Base-by-base conservation (phyloP, 495 filamentous ascomycete genomes). In the Annulohypoxylon maeteangense region DNA sequence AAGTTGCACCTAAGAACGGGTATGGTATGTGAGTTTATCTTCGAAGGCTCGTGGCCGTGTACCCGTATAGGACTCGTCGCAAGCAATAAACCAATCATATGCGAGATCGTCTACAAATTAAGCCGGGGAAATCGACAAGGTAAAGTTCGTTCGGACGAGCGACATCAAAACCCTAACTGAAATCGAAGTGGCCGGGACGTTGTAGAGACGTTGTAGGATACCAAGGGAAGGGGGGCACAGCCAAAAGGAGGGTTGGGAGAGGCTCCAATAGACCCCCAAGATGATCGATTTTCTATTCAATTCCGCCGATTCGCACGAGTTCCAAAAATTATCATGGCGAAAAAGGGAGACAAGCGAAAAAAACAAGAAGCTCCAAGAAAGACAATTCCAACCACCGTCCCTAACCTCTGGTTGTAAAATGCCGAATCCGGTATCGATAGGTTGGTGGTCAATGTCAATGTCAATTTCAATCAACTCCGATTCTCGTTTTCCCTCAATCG, bases 131-230 rank as follows among this genome's bases (percentile, higher is more conserved):
- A 44, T 22, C 18, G 20, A 60, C 32, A 40, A 38, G 51, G 6
- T 47, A 73, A 66, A 34, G 42, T 73, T 68, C 42, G 31, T 63
- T 72, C 65, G 65, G 55, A 38, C 29, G 34, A 57, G 60, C 32
- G 29, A 42, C 20, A 51, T 45, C 32, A 45, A 62, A 72, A 65
- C 70, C 59, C 68, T 65, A 59, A 55, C 25, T 56, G n/a, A 38
- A 64, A 18, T 62, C 34, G 34, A 63, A 60, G 40, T 64, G 59
- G 55, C 16, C 54, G 54, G 47, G 44, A 54, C 38, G 50, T 16
- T 16, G 51, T 6, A 60, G 54, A 38, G 44, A 54, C 38, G 50
- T 16, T 16, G 51, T 6, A 60, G 32, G 44, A 54, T 34, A 20
- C 25, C 16, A 12, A 62, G 29, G 54, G 29, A 14, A 42, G 32